phyloP scores from a whole-genome alignment of 495 filamentous ascomycete genomes.

The Jackrogersella multiformis region DNA sequence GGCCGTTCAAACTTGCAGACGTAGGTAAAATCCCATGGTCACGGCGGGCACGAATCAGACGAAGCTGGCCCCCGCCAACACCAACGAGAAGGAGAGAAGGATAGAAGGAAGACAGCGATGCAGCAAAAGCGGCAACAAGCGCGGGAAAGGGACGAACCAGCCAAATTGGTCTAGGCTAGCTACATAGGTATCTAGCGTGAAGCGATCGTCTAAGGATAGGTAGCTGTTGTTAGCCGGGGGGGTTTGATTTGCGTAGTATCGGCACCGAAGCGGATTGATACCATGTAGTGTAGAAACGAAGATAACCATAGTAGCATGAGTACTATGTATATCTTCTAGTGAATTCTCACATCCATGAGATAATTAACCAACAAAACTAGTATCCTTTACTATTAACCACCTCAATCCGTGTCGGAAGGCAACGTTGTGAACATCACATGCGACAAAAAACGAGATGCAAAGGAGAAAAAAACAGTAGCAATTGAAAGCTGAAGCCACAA shows the following conservation, averaged over 20 bases:
- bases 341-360: neutral
- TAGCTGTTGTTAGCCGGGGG: slow-evolving; percentile 18
- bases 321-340: neutral
- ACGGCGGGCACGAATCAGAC: slow-evolving; percentile 42
- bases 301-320: neutral
- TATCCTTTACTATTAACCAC: neutral
- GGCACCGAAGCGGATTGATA: slow-evolving; percentile 14
- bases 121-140: slow-evolving; percentile 37
- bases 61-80: slow-evolving; percentile 8
- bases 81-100: neutral
- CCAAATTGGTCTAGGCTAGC: neutral
- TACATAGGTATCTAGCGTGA: neutral
- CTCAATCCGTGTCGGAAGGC: slow-evolving; percentile 4
- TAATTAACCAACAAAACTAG: no score
- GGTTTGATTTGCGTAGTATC: slow-evolving; percentile 11
- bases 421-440: neutral
- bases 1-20: slow-evolving; percentile 22
- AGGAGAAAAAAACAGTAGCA: slow-evolving; percentile 1
- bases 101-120: slow-evolving; percentile 7
- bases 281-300: neutral
- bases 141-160: slow-evolving; percentile 23
- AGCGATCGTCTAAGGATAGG: slow-evolving; percentile 6
- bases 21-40: slow-evolving; percentile 35
- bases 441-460: slow-evolving; percentile 5
- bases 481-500: slow-evolving; percentile 1